These are phyloP conservation scores for Grammothele lineata DNA, from an alignment of 768 basidiomycete genomes.

Conservation along the genomic window DNA sequence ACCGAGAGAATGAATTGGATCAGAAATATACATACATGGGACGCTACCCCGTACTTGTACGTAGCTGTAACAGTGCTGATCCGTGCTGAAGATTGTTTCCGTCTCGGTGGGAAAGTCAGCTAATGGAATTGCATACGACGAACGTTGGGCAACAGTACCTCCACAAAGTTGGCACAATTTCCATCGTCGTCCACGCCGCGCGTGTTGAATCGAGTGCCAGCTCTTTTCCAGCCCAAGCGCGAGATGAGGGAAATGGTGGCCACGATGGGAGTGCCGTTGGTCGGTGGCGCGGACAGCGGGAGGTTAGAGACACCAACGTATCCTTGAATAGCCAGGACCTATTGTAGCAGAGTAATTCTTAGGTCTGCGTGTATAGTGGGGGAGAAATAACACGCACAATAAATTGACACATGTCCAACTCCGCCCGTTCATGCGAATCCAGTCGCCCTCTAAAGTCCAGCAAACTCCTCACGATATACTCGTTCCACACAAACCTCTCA, in stretches of 20 bases:
- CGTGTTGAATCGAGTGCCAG: slow-evolving; percentile 96
- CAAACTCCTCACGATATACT: slow-evolving; percentile 81
- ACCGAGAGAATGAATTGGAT: background rate
- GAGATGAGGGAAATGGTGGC: slow-evolving; percentile 81
- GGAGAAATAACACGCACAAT: slow-evolving; percentile 51
- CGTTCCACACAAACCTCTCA: slow-evolving; percentile 93
- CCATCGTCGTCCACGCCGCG: slow-evolving; percentile 95
- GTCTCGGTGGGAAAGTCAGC: slow-evolving; percentile 47
- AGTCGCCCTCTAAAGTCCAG: slow-evolving; percentile 85
- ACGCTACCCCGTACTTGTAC: slow-evolving; percentile 94
- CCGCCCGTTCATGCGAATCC: slow-evolving; percentile 59
- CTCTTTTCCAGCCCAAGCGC: slow-evolving; percentile 89
- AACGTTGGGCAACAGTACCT: slow-evolving; percentile 42
- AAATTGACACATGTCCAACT: slow-evolving; percentile 82
- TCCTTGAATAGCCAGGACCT: slow-evolving; percentile 93
- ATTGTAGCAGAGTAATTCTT: too few species aligned
- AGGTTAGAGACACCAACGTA: slow-evolving; percentile 83
- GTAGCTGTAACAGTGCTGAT: slow-evolving; percentile 87
- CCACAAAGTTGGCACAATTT: slow-evolving; percentile 93
- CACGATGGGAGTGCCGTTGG: slow-evolving; percentile 64
- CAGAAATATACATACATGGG: slow-evolving; percentile 64
- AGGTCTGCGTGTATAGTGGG: background rate
- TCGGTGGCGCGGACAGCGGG: slow-evolving; percentile 70
- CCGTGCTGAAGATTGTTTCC: slow-evolving; percentile 84
- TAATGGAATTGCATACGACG: too few species aligned